A percentile compares a stretch with the other conserved stretches of the same genome.
Conservation (phyloP, 306 rosid species). For the Oemleria cerasiformis region DNA sequence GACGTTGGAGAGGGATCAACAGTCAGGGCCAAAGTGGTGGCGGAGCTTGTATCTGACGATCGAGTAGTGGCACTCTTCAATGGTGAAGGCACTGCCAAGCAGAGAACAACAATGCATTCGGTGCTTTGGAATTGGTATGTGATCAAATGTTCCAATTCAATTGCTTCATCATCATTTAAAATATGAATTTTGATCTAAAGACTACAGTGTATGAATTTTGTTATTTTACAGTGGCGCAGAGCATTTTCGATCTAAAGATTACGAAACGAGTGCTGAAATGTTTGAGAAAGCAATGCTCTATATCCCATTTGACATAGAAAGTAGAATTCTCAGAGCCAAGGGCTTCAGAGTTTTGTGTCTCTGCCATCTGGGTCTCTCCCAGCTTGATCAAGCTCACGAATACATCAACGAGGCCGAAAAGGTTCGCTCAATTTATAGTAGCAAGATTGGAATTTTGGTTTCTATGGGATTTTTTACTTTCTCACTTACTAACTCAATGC, state of each 20-base stretch:
- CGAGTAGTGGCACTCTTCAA: conserved; percentile 77
- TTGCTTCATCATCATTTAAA: not conserved
- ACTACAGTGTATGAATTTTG: not conserved
- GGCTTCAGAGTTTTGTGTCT: conserved; percentile 91
- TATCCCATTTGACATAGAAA: conserved; percentile 66
- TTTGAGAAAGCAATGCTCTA: conserved; percentile 96
- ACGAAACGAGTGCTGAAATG: conserved; percentile 77
- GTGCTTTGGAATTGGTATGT: conserved; percentile 91
- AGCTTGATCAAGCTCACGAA: conserved; percentile 85
- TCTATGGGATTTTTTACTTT: not conserved
- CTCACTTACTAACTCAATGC: not conserved
- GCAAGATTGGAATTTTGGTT: conserved; percentile 21
- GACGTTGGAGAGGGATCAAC: conserved; percentile 52
- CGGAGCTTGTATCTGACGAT: conserved; percentile 84
- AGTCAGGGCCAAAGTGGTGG: conserved; percentile 77
- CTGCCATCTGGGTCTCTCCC: conserved; percentile 81
- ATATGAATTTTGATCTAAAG: not conserved
- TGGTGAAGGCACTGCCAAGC: conserved; percentile 52
- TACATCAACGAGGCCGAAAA: conserved; percentile 86
- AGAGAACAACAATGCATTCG: conserved; percentile 74
- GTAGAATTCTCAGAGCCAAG: conserved; percentile 70
- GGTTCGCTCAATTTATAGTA: conserved; percentile 40
- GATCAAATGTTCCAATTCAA: not conserved
- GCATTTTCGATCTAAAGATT: conserved; percentile 76
- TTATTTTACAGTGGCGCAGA: conserved; percentile 63